Evolutionary conservation across 257 asterid species (phyloP).

Genomic region (Rehmannia glutinosa): DNA sequence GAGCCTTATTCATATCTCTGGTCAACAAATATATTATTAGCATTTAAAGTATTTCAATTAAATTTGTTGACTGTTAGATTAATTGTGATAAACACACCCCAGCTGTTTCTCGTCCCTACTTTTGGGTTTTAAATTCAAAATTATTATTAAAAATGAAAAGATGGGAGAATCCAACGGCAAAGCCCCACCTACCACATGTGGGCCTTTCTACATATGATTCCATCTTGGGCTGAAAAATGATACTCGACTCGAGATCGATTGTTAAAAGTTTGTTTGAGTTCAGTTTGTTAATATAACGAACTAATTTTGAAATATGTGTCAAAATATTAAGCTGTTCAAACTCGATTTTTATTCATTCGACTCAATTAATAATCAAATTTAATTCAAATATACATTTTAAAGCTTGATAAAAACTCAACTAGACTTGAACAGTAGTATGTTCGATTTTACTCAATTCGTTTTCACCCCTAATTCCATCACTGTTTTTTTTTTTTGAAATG

Average conservation of each 20-base stretch:
- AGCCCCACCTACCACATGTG: constrained; percentile 42
- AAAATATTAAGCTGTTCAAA: no score
- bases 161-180: constrained; percentile 23
- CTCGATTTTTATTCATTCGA: no score
- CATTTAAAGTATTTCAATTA: constrained; percentile 22
- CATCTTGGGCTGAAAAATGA: no score
- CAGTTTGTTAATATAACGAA: no score
- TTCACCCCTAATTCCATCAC: neutral
- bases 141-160: neutral
- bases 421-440: no score
- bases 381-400: no score
- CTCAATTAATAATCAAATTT: no score
- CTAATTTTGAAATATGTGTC: no score
- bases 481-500: neutral
- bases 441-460: no score
- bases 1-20: constrained; percentile 2
- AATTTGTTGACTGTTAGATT: constrained; percentile 22
- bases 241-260: no score
- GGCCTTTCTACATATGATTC: constrained; percentile 26
- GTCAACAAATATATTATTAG: constrained; percentile 19
- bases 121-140: neutral
- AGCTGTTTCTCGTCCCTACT: constrained; percentile 37
- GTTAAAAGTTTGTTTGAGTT: no score
- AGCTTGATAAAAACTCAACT: no score
- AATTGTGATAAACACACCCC: constrained; percentile 18